Conservation (phyloP, 768 basidiomycete genomes). For the Boletus reticuloceps region DNA sequence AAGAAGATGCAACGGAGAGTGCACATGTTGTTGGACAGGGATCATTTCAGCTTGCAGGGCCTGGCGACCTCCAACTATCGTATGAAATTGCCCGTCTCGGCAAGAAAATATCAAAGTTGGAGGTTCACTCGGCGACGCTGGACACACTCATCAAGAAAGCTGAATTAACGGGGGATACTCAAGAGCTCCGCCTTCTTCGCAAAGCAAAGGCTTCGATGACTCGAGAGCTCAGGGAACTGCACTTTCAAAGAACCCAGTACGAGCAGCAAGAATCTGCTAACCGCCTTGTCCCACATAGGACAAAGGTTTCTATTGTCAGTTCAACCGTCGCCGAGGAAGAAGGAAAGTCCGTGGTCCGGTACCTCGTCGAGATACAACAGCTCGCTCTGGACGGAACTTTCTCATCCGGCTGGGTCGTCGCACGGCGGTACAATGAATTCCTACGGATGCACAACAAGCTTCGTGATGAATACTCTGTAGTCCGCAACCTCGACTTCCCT, state of each 20-base stretch:
- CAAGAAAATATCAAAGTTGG: slow-evolving; percentile 71
- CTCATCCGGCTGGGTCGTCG: slow-evolving; percentile 89
- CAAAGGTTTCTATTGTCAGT: slow-evolving; percentile 80
- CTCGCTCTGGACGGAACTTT: slow-evolving; percentile 75
- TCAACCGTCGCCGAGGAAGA: slow-evolving; percentile 80
- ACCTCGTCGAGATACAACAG: slow-evolving; percentile 91
- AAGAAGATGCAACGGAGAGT: slow-evolving; percentile 30
- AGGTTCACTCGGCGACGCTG: slow-evolving; percentile 80
- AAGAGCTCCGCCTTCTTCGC: slow-evolving; percentile 78
- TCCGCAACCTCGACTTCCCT: slow-evolving; percentile 82
- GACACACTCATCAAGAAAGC: slow-evolving; percentile 91
- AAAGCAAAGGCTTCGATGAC: slow-evolving; percentile 81
- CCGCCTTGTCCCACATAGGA: slow-evolving; percentile 78
- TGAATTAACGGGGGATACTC: slow-evolving; percentile 86
- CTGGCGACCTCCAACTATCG: slow-evolving; percentile 86
- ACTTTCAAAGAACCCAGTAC: slow-evolving; percentile 90
- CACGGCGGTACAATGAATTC: slow-evolving; percentile 94
- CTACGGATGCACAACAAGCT: slow-evolving; percentile 84
- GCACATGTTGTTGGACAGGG: slow-evolving; percentile 37
- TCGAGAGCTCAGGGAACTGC: slow-evolving; percentile 77
- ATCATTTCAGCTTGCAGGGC: slow-evolving; percentile 74
- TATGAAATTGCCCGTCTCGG: slow-evolving; percentile 80
- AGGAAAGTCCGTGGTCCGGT: slow-evolving; percentile 88
- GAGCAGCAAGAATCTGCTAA: slow-evolving; percentile 94
- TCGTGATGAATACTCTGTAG: slow-evolving; percentile 66